Evolutionary conservation across 2,329 filamentous ascomycete species (phyloP), one percentile per base, ranked within the genome.

Genomic region (Xylariaceae sp.): DNA sequence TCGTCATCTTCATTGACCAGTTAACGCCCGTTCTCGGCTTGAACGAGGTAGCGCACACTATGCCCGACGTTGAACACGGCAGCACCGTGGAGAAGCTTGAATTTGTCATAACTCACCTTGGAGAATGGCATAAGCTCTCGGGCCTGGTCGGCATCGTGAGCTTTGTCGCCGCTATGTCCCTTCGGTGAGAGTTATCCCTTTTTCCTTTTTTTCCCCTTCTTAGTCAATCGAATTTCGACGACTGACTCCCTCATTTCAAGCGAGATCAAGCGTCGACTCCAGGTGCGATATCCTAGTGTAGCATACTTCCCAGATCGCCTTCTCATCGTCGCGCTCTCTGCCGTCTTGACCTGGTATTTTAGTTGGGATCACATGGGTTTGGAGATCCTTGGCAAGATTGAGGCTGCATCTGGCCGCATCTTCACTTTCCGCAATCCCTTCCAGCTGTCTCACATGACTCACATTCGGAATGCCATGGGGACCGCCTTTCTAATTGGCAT

Each of bases 1-100:
- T 96, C 52, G 92, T 97, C 60, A 97, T 99, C 67, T 84, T 95
- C 37, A 89, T 97, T 34, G 94, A 97, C 69, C 94, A 99, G 72
- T 75, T 96, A 42, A 88, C 96, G 49, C 92, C 92, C 0, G 91
- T 97, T 70, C 80, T 95, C 64, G 94, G 94, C 0, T 78, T 99
- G 19, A 79, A 78, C 36, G 74, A 78, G 1, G 71, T 84, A 16
- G 89, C 91, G 0, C 83, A 82, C 49, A 72, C 86, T 15, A 67
- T 70, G 2, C 74, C 76, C 1, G 79, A 81, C n/a, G 81, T 91
- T 2, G 81, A 82, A 41, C 92, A 97, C 66, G 90, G 89, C 15
- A 96, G 89, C 69, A 92, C 87, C 48, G 78, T 94, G 45, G 86
- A 92, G 57, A 97, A 97, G 72, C 76, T 96, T 26, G 70, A 83